Evolutionary conservation across 805 yeast species (phyloP).

Genomic region (Spathaspora arborariae): DNA sequence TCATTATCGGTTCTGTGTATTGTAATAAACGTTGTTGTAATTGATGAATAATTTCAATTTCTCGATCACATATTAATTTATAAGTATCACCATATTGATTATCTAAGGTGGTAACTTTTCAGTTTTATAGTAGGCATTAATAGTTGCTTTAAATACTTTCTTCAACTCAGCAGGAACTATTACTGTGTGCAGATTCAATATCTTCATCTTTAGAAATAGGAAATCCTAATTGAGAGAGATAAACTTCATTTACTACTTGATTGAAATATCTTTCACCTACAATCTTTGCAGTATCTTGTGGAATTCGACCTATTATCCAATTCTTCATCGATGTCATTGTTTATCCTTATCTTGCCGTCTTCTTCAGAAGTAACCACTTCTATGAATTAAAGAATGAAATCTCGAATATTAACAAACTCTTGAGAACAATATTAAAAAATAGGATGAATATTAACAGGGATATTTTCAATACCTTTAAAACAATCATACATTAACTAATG

Average conservation of each 20-base stretch:
- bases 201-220: constrained; percentile 6
- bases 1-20: neutral
- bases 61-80: constrained; percentile 7
- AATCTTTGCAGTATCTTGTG: constrained; percentile 2
- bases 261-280: neutral
- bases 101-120: constrained; percentile 5
- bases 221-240: constrained; percentile 9
- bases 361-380: constrained; percentile 6
- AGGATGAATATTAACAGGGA: neutral
- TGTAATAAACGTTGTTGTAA: constrained; percentile 2
- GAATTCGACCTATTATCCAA: constrained; percentile 6
- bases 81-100: constrained; percentile 8
- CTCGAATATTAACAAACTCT: constrained; percentile 3
- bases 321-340: constrained; percentile 6
- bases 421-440: neutral
- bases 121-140: constrained; percentile 6
- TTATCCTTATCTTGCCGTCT: constrained; percentile 3
- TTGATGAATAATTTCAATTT: constrained; percentile 9
- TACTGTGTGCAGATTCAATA: neutral
- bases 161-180: constrained; percentile 1
- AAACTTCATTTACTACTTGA: constrained; percentile 5
- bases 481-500: neutral
- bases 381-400: constrained; percentile 2
- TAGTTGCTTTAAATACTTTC: constrained; percentile 6
- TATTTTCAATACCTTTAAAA: neutral